These are phyloP conservation scores for Dryas drummondii DNA, from an alignment of 306 rosid genomes.

Conservation along the genomic window DNA sequence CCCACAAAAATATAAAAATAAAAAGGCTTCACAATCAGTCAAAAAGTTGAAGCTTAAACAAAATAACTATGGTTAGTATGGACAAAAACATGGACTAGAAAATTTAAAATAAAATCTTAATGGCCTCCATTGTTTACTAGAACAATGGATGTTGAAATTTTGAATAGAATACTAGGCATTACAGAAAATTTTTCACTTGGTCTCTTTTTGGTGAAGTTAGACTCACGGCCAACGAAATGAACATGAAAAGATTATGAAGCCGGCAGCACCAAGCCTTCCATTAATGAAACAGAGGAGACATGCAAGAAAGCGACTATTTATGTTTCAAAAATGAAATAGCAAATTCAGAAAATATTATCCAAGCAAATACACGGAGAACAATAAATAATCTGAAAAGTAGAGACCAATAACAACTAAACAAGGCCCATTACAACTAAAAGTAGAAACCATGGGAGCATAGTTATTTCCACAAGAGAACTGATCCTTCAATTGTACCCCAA, in stretches of 20 bases:
- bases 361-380: not conserved
- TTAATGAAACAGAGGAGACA: conserved; percentile 2
- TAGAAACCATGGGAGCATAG: no score
- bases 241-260: conserved; percentile 1
- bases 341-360: not conserved
- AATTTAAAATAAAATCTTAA: not conserved
- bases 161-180: not conserved
- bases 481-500: no score
- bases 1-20: not conserved
- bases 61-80: not conserved
- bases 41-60: not conserved
- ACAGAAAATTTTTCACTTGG: not conserved
- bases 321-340: not conserved
- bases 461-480: no score
- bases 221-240: not conserved
- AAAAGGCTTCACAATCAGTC: not conserved
- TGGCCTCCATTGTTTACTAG: not conserved
- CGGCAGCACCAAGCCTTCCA: conserved; percentile 3
- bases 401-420: not conserved
- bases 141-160: not conserved
- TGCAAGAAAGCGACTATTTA: not conserved
- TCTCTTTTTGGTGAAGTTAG: not conserved
- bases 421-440: no score
- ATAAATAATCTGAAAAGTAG: not conserved
- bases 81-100: conserved; percentile 11